Evolutionary conservation across 371 early-diverging fungal species (phyloP).

Genomic region (Lichtheimia hyalospora): DNA sequence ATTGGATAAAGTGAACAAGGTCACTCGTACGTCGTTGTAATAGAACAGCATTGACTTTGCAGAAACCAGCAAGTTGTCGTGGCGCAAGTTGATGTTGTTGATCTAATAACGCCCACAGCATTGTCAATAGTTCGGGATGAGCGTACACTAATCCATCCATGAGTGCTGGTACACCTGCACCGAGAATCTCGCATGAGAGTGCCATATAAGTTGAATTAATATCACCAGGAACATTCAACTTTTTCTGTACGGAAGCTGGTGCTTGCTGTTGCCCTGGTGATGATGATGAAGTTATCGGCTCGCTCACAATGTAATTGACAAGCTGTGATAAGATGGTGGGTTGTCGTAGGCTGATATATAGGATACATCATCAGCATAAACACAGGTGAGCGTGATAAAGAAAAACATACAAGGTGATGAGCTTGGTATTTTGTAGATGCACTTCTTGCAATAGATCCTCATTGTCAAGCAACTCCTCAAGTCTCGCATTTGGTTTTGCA

Average conservation of each 20-base stretch:
- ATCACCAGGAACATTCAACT: neutral
- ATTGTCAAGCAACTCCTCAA: conserved; percentile 16
- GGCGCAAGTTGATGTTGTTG: conserved; percentile 15
- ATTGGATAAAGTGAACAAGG: conserved; percentile 16
- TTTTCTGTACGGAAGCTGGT: neutral
- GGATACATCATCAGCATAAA: neutral
- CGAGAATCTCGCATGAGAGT: conserved; percentile 17
- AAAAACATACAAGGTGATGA: conserved; percentile 21
- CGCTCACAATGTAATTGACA: conserved; percentile 18
- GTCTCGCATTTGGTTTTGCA: conserved; percentile 16
- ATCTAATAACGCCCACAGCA: conserved; percentile 23
- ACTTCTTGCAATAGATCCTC: conserved; percentile 23
- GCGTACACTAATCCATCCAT: conserved; percentile 23
- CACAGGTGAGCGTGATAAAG: neutral
- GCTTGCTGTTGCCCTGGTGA: neutral
- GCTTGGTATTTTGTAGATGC: conserved; percentile 19
- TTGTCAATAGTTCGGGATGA: conserved; percentile 20
- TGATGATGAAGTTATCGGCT: neutral
- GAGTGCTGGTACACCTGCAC: conserved; percentile 21
- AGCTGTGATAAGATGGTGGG: conserved; percentile 22
- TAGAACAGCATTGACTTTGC: conserved; percentile 18
- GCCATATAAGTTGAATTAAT: conserved; percentile 4
- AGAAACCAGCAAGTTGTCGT: conserved; percentile 19
- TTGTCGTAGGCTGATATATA: conserved; percentile 9
- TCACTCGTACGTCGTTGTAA: conserved; percentile 19